These are phyloP conservation scores for Neoascochyta sp. DNA, from an alignment of 2,329 filamentous ascomycete species.

Conservation along the genomic window DNA sequence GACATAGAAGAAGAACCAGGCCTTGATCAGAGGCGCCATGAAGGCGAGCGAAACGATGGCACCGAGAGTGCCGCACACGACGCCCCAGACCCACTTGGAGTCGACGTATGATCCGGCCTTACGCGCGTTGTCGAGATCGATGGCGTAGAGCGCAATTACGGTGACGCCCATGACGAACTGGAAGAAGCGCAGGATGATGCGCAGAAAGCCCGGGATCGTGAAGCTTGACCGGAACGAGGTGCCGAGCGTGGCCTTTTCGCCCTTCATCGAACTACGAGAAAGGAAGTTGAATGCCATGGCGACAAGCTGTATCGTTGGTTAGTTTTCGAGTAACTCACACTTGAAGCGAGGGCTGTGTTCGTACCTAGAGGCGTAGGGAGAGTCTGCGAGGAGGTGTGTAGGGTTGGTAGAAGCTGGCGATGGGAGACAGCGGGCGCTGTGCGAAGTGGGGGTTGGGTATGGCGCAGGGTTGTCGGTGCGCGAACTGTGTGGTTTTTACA, in stretches of 20 bases:
- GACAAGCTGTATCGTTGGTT: slow-evolving; percentile 12
- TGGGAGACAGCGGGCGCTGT: no score
- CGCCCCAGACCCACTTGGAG: slow-evolving; percentile 56
- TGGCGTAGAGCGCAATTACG: slow-evolving; percentile 66
- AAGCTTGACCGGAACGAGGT: slow-evolving; percentile 21
- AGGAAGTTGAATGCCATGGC: slow-evolving; percentile 32
- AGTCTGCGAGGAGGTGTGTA: slow-evolving; percentile 1
- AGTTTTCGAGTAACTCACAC: no score
- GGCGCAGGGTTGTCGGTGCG: no score
- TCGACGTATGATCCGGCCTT: slow-evolving; percentile 45
- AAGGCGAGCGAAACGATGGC: slow-evolving; percentile 51
- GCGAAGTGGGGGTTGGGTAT: no score
- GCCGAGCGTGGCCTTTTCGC: slow-evolving; percentile 26
- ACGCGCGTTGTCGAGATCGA: slow-evolving; percentile 37
- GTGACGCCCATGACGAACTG: slow-evolving; percentile 74
- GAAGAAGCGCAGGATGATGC: slow-evolving; percentile 64
- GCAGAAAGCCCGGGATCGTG: slow-evolving; percentile 35
- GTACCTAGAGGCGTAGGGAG: no score
- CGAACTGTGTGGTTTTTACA: no score
- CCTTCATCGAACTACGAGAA: slow-evolving; percentile 24
- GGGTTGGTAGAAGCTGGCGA: neutral
- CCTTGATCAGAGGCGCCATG: slow-evolving; percentile 56
- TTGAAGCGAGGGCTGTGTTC: no score
- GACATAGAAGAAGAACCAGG: slow-evolving; percentile 59
- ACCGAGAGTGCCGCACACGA: slow-evolving; percentile 23